A percentile compares a stretch with the other conserved stretches of the same genome.
These are phyloP conservation scores for Eucalyptus cloeziana DNA, from an alignment of 345 rosid species.

Conservation along the genomic window DNA sequence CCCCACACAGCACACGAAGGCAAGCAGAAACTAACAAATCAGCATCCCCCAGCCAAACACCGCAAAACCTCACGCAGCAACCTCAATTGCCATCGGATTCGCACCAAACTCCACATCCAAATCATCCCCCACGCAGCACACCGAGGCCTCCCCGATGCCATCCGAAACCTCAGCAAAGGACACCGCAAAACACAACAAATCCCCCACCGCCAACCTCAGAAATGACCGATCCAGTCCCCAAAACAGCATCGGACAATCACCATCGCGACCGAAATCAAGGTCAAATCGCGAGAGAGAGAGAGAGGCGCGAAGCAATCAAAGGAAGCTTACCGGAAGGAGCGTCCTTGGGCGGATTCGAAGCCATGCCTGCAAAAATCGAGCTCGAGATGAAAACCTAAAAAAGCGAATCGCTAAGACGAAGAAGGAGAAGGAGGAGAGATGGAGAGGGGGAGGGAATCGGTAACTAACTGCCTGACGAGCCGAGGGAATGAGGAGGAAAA, in stretches of 20 bases:
- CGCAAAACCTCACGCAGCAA: not conserved
- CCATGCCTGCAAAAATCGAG: conserved; percentile 23
- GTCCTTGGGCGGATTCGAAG: conserved; percentile 44
- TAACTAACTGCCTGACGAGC: not conserved
- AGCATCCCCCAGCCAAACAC: not conserved
- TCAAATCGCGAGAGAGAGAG: not conserved
- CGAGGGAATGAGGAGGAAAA: not conserved
- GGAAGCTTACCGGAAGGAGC: conserved; percentile 37
- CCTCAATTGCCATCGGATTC: not conserved
- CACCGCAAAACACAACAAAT: not conserved
- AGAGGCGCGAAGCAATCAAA: not conserved
- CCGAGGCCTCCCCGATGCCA: not conserved
- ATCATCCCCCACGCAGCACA: not conserved
- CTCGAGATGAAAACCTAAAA: not conserved
- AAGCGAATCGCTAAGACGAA: not conserved
- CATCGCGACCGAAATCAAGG: not conserved
- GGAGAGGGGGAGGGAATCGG: not conserved
- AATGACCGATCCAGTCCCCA: not conserved
- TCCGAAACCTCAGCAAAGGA: not conserved
- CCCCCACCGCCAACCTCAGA: not conserved
- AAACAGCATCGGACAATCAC: not conserved
- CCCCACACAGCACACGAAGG: not conserved
- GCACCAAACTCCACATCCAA: not conserved
- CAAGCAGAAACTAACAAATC: not conserved
- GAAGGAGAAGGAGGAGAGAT: not conserved